A percentile compares a stretch with the other conserved stretches of the same genome.
Conservation (phyloP, 2,329 filamentous ascomycete genomes). For the Verticillium isaacii region DNA sequence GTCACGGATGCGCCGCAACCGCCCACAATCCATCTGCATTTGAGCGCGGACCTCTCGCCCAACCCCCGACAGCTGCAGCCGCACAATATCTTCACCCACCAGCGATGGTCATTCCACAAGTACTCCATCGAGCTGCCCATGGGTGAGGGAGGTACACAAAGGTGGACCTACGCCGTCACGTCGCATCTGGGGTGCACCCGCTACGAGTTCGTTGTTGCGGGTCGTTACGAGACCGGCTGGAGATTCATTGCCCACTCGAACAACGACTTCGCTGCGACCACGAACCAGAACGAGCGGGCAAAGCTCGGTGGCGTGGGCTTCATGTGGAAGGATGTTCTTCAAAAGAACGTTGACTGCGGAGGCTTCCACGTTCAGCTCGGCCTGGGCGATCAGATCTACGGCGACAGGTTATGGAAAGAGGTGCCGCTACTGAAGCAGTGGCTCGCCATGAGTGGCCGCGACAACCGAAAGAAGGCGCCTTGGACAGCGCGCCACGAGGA, state of each 20-base stretch:
- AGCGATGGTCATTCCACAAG: slow-evolving; percentile 92
- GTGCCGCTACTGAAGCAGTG: slow-evolving; percentile 91
- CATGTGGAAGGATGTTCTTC: slow-evolving; percentile 99
- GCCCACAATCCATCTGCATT: slow-evolving; percentile 92
- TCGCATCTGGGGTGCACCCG: slow-evolving; percentile 96
- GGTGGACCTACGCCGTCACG: slow-evolving; percentile 98
- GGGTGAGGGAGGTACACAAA: slow-evolving; percentile 72
- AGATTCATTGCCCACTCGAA: slow-evolving; percentile 93
- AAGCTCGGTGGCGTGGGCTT: slow-evolving; percentile 85
- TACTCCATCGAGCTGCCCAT: slow-evolving; percentile 90
- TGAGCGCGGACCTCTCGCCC: slow-evolving; percentile 83
- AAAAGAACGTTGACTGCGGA: slow-evolving; percentile 94
- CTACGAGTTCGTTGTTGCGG: slow-evolving; percentile 94
- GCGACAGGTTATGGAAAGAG: slow-evolving; percentile 93
- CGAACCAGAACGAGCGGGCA: slow-evolving; percentile 78
- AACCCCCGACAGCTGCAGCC: slow-evolving; percentile 85
- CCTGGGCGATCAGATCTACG: slow-evolving; percentile 91
- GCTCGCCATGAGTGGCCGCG: slow-evolving; percentile 88
- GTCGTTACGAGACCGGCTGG: slow-evolving; percentile 86
- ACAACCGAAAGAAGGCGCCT: slow-evolving; percentile 80
- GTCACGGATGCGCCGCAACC: slow-evolving; percentile 88
- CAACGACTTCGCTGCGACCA: slow-evolving; percentile 89
- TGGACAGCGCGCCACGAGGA: slow-evolving; percentile 97
- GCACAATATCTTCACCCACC: slow-evolving; percentile 79
- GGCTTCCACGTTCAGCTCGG: slow-evolving; percentile 94